phyloP scores from a whole-genome alignment of 2,329 filamentous ascomycete genomes.

The Alternaria solani region DNA sequence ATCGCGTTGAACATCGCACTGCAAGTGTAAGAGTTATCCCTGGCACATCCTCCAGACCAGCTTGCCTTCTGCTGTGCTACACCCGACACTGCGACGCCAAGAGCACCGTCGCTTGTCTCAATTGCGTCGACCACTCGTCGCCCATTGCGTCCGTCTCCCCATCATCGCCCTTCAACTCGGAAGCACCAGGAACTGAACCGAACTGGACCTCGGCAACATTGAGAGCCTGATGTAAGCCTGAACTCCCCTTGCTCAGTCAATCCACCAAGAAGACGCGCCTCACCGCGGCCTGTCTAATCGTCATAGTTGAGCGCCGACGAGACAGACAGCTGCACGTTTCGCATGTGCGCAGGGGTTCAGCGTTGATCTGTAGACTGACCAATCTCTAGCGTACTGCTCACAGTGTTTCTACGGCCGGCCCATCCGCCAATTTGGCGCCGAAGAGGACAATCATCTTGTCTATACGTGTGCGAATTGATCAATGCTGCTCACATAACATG shows the following conservation, averaged over 20 bases:
- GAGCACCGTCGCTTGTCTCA: slow-evolving; percentile 41
- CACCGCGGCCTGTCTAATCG: slow-evolving; percentile 3
- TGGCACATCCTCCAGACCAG: slow-evolving; percentile 20
- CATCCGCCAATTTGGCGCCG: slow-evolving; percentile 15
- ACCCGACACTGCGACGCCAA: slow-evolving; percentile 39
- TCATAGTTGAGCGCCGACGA: slow-evolving; percentile 7
- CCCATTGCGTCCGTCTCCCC: neutral
- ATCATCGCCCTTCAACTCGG: slow-evolving; percentile 5
- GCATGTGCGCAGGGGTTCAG: slow-evolving; percentile 31
- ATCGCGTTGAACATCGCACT: slow-evolving; percentile 30
- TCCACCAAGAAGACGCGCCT: slow-evolving; percentile 4
- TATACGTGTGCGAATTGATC: slow-evolving; percentile 27
- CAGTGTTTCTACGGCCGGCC: slow-evolving; percentile 12
- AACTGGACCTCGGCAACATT: neutral
- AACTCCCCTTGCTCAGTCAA: slow-evolving; percentile 7
- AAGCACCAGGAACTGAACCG: neutral
- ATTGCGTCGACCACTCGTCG: slow-evolving; percentile 22
- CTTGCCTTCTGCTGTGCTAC: slow-evolving; percentile 26
- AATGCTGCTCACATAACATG: slow-evolving; percentile 46
- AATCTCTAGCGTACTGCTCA: slow-evolving; percentile 21
- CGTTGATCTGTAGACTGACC: slow-evolving; percentile 37
- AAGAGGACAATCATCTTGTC: slow-evolving; percentile 20
- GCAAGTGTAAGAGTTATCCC: slow-evolving; percentile 34
- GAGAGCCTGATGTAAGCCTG: neutral
- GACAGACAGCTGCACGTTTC: slow-evolving; percentile 34